Percentiles rank a stretch among this genome's conserved stretches.
Conservation (phyloP, 73 alveolate genomes). For the Paramecium tetraurelia region DNA sequence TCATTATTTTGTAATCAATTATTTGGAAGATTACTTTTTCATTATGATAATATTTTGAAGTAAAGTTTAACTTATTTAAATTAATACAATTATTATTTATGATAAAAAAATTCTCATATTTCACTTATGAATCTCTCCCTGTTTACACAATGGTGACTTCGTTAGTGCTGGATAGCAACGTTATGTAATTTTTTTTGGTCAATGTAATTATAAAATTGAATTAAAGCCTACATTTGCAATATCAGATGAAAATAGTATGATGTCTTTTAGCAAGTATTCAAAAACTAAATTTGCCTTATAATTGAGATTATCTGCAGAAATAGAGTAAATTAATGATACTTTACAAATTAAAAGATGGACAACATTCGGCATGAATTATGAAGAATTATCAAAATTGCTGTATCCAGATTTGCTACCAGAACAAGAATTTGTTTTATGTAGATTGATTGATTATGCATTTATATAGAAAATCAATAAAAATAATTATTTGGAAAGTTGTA, state of each 20-base stretch:
- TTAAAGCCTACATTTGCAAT: conserved; percentile 19
- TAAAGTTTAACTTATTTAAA: no score
- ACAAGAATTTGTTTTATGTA: not conserved
- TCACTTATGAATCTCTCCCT: not conserved
- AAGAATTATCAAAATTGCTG: not conserved
- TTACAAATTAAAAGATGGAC: not conserved
- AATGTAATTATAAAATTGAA: not conserved
- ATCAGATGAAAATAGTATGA: not conserved
- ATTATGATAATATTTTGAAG: no score
- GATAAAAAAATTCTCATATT: not conserved
- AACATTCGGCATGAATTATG: not conserved
- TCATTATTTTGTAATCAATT: no score
- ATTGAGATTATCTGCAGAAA: not conserved
- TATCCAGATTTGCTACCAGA: not conserved
- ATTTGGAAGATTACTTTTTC: no score
- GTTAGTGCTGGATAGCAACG: not conserved
- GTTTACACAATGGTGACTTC: not conserved
- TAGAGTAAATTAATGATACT: not conserved
- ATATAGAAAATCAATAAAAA: not conserved
- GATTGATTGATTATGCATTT: not conserved
- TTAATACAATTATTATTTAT: not conserved
- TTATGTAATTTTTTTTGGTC: not conserved
- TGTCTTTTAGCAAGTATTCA: not conserved
- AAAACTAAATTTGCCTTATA: not conserved
- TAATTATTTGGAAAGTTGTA: not conserved